Conservation (phyloP, 2,329 filamentous ascomycete species). For the Claviceps digitariae region DNA sequence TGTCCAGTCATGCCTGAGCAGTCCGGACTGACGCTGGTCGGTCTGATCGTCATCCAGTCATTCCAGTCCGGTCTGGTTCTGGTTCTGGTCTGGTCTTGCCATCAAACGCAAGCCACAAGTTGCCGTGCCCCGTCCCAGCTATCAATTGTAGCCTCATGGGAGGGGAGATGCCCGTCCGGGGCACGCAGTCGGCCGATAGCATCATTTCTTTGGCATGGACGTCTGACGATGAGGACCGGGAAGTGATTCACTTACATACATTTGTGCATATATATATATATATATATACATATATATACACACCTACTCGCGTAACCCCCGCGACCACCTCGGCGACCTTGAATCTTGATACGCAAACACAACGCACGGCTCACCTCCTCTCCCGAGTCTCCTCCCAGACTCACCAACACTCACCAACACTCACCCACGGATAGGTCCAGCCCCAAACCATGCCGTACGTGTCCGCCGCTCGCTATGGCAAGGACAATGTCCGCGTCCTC, state of each 20-base stretch:
- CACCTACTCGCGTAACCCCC: not conserved
- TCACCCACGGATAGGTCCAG: not conserved
- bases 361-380: not conserved
- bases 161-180: not conserved
- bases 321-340: not conserved
- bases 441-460: conserved; percentile 38
- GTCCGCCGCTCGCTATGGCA: conserved; percentile 62
- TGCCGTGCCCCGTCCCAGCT: not conserved
- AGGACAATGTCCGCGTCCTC: conserved; percentile 97
- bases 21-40: too few species aligned
- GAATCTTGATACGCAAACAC: not conserved
- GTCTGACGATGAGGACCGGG: too few species aligned
- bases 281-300: not conserved
- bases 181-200: not conserved
- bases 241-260: not conserved
- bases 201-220: not conserved
- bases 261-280: not conserved
- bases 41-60: too few species aligned
- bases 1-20: too few species aligned
- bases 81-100: too few species aligned
- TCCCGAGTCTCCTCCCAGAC: not conserved
- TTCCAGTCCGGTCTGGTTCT: too few species aligned
- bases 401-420: not conserved
- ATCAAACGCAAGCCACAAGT: not conserved
- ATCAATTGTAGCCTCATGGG: not conserved